These are phyloP conservation scores for Candida chilensis DNA, from an alignment of 805 yeast genomes.

Conservation along the genomic window DNA sequence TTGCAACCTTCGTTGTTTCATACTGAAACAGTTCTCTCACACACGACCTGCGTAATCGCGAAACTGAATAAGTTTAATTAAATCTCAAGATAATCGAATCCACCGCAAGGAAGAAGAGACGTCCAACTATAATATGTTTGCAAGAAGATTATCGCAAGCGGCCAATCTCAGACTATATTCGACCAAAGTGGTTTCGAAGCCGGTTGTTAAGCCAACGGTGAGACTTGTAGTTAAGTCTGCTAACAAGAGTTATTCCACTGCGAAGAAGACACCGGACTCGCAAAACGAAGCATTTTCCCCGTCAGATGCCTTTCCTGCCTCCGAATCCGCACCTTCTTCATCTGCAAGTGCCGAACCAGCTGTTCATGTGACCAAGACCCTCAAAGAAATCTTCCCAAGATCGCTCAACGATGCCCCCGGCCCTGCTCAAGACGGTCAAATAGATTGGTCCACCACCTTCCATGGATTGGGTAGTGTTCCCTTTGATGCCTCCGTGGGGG, in stretches of 20 bases:
- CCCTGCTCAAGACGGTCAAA: slow-evolving; percentile 9
- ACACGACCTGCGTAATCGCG: background rate
- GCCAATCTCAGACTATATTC: background rate
- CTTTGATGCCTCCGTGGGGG: slow-evolving; percentile 52
- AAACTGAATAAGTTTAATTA: background rate
- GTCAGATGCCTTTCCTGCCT: too few species aligned
- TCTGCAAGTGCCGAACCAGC: background rate
- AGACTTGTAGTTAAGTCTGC: background rate
- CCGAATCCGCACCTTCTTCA: background rate
- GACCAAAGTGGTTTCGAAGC: background rate
- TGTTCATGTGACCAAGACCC: background rate
- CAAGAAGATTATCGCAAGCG: background rate
- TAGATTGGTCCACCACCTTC: slow-evolving; percentile 83
- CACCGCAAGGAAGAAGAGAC: background rate
- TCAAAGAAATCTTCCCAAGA: background rate
- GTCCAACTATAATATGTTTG: background rate
- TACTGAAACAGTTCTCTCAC: background rate
- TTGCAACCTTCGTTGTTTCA: too few species aligned
- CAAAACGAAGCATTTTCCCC: too few species aligned
- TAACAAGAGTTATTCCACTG: too few species aligned
- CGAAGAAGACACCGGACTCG: too few species aligned
- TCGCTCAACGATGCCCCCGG: background rate
- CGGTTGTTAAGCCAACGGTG: background rate
- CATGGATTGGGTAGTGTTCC: slow-evolving; percentile 80
- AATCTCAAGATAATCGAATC: background rate